Conservation (phyloP, 768 basidiomycete genomes). For the Tricholoma sp. region DNA sequence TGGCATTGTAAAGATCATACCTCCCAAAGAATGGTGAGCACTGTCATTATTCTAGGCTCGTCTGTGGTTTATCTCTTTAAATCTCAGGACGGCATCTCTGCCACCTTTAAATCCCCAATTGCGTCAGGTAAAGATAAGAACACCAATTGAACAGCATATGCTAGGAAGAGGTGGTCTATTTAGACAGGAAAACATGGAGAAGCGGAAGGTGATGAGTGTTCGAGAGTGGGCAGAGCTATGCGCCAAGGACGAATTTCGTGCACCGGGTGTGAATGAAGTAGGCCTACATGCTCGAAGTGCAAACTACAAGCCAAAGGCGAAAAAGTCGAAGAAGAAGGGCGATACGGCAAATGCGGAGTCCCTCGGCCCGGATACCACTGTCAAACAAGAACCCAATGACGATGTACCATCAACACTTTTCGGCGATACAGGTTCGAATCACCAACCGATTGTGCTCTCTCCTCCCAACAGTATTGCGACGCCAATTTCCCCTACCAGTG, state of each 20-base stretch:
- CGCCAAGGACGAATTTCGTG: conserved; percentile 61
- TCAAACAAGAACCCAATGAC: conserved; percentile 48
- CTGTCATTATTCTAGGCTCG: conserved; percentile 12
- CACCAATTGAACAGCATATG: conserved; percentile 94
- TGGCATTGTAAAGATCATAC: conserved; percentile 95
- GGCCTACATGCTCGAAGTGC: conserved; percentile 43
- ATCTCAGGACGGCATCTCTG: conserved; percentile 58
- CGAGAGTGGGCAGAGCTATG: conserved; percentile 86
- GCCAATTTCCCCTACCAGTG: conserved; percentile 21
- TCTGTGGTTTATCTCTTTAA: conserved; percentile 11
- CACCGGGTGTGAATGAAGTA: conserved; percentile 68
- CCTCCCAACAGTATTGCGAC: conserved; percentile 38
- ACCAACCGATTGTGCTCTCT: conserved; percentile 22
- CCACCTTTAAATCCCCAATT: conserved; percentile 73
- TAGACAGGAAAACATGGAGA: conserved; percentile 87
- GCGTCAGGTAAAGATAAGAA: conserved; percentile 68
- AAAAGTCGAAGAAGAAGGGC: conserved; percentile 40
- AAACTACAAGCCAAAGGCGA: conserved; percentile 27
- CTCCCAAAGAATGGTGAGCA: conserved; percentile 87
- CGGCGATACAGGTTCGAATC: conserved; percentile 16
- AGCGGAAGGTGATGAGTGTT: conserved; percentile 75
- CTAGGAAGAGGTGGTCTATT: conserved; percentile 82
- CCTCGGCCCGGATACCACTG: conserved; percentile 34
- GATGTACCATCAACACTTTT: conserved; percentile 24
- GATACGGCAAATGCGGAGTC: conserved; percentile 33